Evolutionary conservation across 345 rosid species (phyloP).

Genomic region (Pistacia integerrima): DNA sequence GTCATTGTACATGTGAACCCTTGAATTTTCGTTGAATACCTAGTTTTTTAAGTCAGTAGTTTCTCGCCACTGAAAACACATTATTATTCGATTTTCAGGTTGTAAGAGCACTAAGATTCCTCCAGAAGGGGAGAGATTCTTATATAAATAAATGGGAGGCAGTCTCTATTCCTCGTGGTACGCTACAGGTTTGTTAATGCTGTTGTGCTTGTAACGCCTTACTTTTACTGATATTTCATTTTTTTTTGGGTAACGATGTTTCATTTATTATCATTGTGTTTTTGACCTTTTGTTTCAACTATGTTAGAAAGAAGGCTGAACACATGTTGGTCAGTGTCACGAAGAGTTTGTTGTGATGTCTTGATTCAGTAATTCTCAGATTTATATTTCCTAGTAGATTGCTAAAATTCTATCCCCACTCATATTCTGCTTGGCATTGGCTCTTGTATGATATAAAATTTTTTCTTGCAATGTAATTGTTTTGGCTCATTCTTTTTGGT

Average conservation of each 20-base stretch:
- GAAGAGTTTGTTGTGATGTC: neutral
- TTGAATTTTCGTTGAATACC: neutral
- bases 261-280: constrained; percentile 1
- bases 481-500: neutral
- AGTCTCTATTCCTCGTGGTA: constrained; percentile 86
- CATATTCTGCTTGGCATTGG: neutral
- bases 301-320: neutral
- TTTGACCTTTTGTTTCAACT: neutral
- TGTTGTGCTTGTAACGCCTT: constrained; percentile 14
- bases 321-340: neutral
- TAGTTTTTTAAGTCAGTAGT: neutral
- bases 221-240: constrained; percentile 9
- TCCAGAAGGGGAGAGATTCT: constrained; percentile 59
- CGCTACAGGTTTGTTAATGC: constrained; percentile 85
- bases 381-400: neutral
- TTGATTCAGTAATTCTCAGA: neutral
- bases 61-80: constrained; percentile 12
- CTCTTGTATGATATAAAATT: neutral
- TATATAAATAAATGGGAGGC: constrained; percentile 59
- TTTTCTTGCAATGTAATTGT: neutral
- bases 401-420: neutral
- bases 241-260: neutral
- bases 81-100: constrained; percentile 49
- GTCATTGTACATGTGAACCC: neutral
- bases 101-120: constrained; percentile 75